phyloP scores from a whole-genome alignment of 139 green algal genomes.

The Astrephomene gubernaculifera region DNA sequence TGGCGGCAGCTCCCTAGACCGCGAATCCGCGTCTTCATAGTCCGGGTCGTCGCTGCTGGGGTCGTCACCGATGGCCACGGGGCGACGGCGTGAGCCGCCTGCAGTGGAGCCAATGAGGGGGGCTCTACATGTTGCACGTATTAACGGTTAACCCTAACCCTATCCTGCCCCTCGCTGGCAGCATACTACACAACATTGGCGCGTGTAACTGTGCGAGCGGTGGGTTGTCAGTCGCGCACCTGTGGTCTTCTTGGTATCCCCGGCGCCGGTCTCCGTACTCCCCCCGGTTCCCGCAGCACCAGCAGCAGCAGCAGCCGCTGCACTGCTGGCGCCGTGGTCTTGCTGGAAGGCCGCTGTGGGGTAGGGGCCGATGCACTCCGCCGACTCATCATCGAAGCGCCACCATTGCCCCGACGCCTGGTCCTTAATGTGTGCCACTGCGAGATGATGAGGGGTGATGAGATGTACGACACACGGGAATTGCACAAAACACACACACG shows the following conservation, averaged over 20 bases:
- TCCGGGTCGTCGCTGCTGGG: background rate
- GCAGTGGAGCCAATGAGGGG: background rate
- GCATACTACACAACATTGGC: no score
- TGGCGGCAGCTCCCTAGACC: background rate
- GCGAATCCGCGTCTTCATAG: constrained; percentile 6
- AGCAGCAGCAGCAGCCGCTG: background rate
- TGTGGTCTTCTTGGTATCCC: no score
- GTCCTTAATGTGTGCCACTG: constrained; percentile 61
- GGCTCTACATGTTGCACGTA: no score
- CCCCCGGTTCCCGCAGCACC: background rate
- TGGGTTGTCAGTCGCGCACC: no score
- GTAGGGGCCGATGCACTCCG: constrained; percentile 59
- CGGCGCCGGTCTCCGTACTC: no score
- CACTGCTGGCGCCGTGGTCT: constrained; percentile 40
- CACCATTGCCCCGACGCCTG: constrained; percentile 75
- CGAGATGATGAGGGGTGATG: background rate
- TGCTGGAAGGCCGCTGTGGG: constrained; percentile 57
- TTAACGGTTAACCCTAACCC: no score
- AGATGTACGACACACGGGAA: no score
- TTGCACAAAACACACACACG: no score
- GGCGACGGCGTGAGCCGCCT: background rate
- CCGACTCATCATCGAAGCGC: constrained; percentile 89
- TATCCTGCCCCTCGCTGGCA: no score
- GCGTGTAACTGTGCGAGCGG: no score
- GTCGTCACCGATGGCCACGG: background rate